Base-by-base conservation (phyloP, 495 filamentous ascomycete genomes). In the Annulohypoxylon bovei region DNA sequence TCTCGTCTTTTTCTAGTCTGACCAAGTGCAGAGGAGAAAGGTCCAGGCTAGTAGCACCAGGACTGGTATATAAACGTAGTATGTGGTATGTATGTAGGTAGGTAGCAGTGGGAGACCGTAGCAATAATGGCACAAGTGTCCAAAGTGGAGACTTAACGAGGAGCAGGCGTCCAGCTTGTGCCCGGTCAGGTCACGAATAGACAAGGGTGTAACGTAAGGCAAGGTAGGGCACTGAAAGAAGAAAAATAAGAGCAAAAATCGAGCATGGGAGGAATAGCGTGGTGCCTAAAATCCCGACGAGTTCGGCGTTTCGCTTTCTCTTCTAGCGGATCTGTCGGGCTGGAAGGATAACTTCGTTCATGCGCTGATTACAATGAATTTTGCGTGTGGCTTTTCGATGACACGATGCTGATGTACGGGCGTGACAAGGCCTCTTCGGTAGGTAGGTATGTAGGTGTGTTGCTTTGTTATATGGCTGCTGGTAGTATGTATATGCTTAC, bases 111-210 rank as follows among this genome's bases (percentile, higher is more conserved):
- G 39, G 18, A 42, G 39, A 42, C 39, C 39, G 39, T 42, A 52
- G 47, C 23, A 32, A 52, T 27, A n/a, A 32, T 63, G 64, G 64
- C 64, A 67, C 64, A 67, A 54, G 64, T 56, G 37, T 62, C 23
- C 46, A 50, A 63, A 63, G 63, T 62, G 58, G 60, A 40, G 33
- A 42, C 33, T 37, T 40, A 47, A 72, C 50, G 42, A 32, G 62
- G 46, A 46, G 50, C 23, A 67, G 59, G 53, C 35, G 67, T 40
- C 57, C 54, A 55, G 59, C 62, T 68, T 68, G 64, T 72, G 64
- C 64, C 70, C 60, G 54, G 70, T 72, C 70, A 68, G 54, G 70
- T 72, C 70, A 72, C 64, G 65, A 72, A 68, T 68, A 68, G 54
- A 68, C 70, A 56, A 59, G 70, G 70, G 65, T 68, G 69, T 60